Evolutionary conservation across 2,329 filamentous ascomycete species (phyloP).

Genomic region (Phialophora chinensis): DNA sequence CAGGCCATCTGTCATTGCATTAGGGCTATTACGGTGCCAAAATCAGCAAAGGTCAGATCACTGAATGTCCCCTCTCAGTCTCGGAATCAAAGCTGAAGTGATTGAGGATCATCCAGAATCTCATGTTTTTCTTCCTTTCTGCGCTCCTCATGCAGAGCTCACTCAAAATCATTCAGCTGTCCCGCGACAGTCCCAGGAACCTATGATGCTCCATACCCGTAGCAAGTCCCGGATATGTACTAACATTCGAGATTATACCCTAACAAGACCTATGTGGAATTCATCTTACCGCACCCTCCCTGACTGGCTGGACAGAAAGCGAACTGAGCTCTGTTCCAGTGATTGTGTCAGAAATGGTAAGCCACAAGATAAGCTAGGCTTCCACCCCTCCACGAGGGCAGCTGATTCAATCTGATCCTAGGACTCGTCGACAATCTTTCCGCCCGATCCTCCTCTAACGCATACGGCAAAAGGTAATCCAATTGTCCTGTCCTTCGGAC

Average conservation of each 20-base stretch:
- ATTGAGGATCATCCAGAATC: neutral
- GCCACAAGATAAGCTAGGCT: neutral
- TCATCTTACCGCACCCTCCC: neutral
- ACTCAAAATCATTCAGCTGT: neutral
- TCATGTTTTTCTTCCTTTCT: neutral
- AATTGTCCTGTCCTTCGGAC: neutral
- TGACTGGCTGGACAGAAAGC: neutral
- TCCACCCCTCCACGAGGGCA: neutral
- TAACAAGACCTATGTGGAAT: neutral
- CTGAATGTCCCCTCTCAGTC: neutral
- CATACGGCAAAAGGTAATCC: neutral
- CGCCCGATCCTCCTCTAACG: neutral
- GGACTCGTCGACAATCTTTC: neutral
- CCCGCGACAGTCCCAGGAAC: neutral
- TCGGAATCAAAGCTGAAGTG: neutral
- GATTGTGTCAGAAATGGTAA: constrained; percentile 1
- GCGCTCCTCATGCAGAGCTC: neutral
- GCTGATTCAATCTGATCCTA: neutral
- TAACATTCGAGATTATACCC: neutral
- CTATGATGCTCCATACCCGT: neutral
- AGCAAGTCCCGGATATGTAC: neutral
- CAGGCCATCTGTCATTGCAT: neutral
- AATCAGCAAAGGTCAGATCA: neutral
- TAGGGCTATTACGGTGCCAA: neutral
- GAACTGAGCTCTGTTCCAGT: neutral